A percentile compares a stretch with the other conserved stretches of the same genome.
phyloP scores from a whole-genome alignment of 2,329 filamentous ascomycete genomes.

The Diaporthe batatas region DNA sequence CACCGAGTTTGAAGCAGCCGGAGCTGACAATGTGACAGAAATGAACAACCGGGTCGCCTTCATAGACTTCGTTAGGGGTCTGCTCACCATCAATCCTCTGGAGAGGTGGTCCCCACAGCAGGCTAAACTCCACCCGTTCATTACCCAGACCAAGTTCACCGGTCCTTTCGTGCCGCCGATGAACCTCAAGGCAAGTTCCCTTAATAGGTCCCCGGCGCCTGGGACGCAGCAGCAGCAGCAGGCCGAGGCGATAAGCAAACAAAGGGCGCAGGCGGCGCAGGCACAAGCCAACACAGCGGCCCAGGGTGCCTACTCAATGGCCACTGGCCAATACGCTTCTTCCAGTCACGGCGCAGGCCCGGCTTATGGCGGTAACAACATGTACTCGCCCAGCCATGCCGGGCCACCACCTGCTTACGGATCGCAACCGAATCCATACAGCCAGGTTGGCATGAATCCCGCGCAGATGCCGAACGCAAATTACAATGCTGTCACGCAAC shows the following conservation, averaged over 20 bases:
- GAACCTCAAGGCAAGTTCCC: constrained; percentile 90
- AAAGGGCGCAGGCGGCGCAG: constrained; percentile 81
- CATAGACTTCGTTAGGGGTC: constrained; percentile 95
- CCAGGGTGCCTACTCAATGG: constrained; percentile 74
- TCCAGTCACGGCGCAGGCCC: constrained; percentile 44
- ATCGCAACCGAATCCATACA: constrained; percentile 77
- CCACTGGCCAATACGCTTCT: constrained; percentile 64
- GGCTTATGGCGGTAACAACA: constrained; percentile 74
- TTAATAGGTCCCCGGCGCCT: constrained; percentile 89
- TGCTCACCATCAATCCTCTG: constrained; percentile 94
- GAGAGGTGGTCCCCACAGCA: constrained; percentile 98
- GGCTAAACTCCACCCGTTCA: constrained; percentile 97
- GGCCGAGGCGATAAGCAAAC: constrained; percentile 93
- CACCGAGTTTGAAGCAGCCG: not conserved
- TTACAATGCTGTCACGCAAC: constrained; percentile 68
- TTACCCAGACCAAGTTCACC: constrained; percentile 97
- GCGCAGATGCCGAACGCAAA: constrained; percentile 75
- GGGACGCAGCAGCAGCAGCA: constrained; percentile 97
- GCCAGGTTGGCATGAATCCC: constrained; percentile 80
- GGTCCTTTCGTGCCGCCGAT: constrained; percentile 96
- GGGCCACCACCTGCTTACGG: constrained; percentile 85
- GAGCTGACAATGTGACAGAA: constrained; percentile 69
- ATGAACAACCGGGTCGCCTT: constrained; percentile 98
- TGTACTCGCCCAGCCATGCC: constrained; percentile 77
- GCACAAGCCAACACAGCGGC: constrained; percentile 77